Evolutionary conservation across 257 asterid genomes (phyloP), one percentile per base, ranked within the genome.

Genomic region (Fraxinus pennsylvanica): DNA sequence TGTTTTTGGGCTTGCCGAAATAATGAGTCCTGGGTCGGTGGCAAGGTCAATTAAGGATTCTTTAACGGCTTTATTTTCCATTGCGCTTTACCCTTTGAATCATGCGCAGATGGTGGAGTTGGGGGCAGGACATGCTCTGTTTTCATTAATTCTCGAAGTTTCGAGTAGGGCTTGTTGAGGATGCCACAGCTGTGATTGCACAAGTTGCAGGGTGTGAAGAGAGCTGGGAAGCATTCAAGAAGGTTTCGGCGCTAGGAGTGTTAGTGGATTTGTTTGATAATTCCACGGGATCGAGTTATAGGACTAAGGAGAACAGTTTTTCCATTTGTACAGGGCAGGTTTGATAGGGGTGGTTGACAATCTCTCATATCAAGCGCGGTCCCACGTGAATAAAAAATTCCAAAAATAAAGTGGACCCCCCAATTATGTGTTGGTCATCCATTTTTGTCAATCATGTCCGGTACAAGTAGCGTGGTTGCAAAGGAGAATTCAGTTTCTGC

Each of bases 271-370:
- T 94, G 85, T 59, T 94, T 84, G 99, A 94, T 29, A 86, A 79
- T 39, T 81, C 97, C 1, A 91, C 98, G 0, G 96, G 97, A n/a
- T 89, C 97, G 75, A 92, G 96, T 74, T 57, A 57, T 71, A 71
- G 97, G 82, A 92, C 91, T 3, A 94, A 89, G 90, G 99, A 94
- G 84, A 94, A 94, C n/a, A n/a, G n/a, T n/a, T n/a, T n/a, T n/a
- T n/a, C n/a, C n/a, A n/a, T n/a, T n/a, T n/a, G n/a, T n/a, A n/a
- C n/a, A n/a, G n/a, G n/a, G n/a, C n/a, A n/a, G n/a, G n/a, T n/a
- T n/a, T n/a, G n/a, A n/a, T n/a, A n/a, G n/a, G n/a, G n/a, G n/a
- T n/a, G n/a, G n/a, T n/a, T n/a, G n/a, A n/a, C n/a, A n/a, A n/a
- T n/a, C n/a, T n/a, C n/a, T n/a, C n/a, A n/a, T n/a, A n/a, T n/a